Evolutionary conservation across 495 filamentous ascomycete genomes (phyloP), one percentile per base, ranked within the genome.

Genomic region (Umbilicaria muhlenbergii): DNA sequence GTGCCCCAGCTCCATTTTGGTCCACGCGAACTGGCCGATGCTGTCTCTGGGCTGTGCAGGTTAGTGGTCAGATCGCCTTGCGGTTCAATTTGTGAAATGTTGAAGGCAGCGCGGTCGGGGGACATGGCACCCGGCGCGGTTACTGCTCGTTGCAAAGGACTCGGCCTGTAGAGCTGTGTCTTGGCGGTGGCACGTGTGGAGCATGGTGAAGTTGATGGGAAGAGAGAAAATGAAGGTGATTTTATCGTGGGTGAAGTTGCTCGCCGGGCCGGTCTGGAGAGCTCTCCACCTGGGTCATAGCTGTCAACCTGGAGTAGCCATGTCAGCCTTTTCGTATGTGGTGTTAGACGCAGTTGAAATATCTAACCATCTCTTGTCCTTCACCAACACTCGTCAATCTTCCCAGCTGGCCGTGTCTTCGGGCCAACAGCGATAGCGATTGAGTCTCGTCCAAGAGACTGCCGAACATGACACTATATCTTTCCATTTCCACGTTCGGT

Each of bases 401-500:
- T 46, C 81, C 73, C 41, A 83, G 55, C 0, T 77, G 81, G 32
- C 74, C 81, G 54, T 83, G 80, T 34, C 82, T 69, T 52, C 81
- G 69, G 52, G 74, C 70, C 39, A 85, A 63, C 21, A 84, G 63
- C 12, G 60, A 57, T 17, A n/a, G 14, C 42, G 67, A 58, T 53
- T 65, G 52, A 34, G 52, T 54, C 36, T 66, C 66, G 42, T 70
- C 56, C 39, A 94, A 66, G 8, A 94, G 70, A 36, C 72, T 77
- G 38, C 80, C 74, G 59, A 96, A 96, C 89, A 96, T 95, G 40
- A 96, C 74, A 46, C 85, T 93, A 49, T 94, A 96, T 17, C 89
- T 69, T 55, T 94, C 89, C 68, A 96, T 68, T 41, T 85, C 67
- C 34, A 83, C 69, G 32, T 71, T 67, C 0, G 89, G 89, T 33